A percentile compares a stretch with the other conserved stretches of the same genome.
Conservation (phyloP, 2,329 filamentous ascomycete genomes). For the Fusarium devonianum region DNA sequence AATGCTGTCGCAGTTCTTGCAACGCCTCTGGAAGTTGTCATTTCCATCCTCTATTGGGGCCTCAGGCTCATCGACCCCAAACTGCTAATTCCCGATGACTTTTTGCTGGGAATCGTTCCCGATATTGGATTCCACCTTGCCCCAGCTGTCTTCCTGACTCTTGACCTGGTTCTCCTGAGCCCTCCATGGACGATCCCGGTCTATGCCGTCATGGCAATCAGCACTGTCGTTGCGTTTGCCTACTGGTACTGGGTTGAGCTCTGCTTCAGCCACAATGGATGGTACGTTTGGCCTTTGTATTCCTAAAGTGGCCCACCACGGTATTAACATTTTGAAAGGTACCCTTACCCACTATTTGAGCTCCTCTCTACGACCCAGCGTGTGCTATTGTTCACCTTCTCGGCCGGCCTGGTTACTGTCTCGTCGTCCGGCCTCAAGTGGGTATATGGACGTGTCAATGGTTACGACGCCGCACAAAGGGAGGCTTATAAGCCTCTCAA, state of each 20-base stretch:
- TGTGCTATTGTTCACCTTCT: constrained; percentile 70
- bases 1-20: constrained; percentile 71
- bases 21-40: constrained; percentile 74
- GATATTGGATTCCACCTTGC: constrained; percentile 73
- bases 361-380: constrained; percentile 71
- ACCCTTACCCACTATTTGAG: constrained; percentile 86
- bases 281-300: constrained; percentile 60
- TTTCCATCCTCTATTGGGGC: constrained; percentile 77
- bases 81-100: constrained; percentile 61
- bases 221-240: constrained; percentile 64
- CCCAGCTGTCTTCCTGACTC: constrained; percentile 68
- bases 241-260: constrained; percentile 84
- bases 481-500: constrained; percentile 44
- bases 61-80: constrained; percentile 63
- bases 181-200: constrained; percentile 74
- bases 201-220: constrained; percentile 65
- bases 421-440: constrained; percentile 74
- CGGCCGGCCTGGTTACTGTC: constrained; percentile 74
- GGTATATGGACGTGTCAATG: constrained; percentile 73
- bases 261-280: constrained; percentile 72
- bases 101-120: constrained; percentile 61
- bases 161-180: constrained; percentile 73
- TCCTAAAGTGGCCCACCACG: too few relatives aligned
- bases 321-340: constrained; percentile 55
- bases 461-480: constrained; percentile 50